Percentiles rank a stretch among this genome's conserved stretches.
phyloP scores from a whole-genome alignment of 2,329 filamentous ascomycete genomes.

The Raffaelea ambrosiae region DNA sequence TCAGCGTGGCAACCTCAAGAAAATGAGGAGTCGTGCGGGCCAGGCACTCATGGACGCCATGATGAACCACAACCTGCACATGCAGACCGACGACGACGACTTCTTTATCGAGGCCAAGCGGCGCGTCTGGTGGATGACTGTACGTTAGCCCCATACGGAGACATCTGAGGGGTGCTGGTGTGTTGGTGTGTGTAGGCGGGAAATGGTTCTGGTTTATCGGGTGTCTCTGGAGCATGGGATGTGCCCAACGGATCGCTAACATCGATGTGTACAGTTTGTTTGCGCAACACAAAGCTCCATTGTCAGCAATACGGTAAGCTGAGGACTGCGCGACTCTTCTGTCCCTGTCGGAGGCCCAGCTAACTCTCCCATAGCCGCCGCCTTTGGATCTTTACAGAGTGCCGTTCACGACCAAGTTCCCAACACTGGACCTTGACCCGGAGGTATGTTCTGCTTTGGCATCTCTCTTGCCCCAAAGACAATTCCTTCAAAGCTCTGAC shows the following conservation, averaged over 20 bases:
- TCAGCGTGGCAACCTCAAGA: constrained; percentile 42
- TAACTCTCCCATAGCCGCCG: constrained; percentile 5
- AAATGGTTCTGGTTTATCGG: neutral
- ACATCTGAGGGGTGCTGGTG: too few species aligned
- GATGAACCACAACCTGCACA: constrained; percentile 36
- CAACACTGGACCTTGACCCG: constrained; percentile 30
- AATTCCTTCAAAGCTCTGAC: neutral
- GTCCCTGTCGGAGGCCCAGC: neutral
- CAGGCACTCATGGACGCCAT: constrained; percentile 38
- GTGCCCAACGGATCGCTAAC: constrained; percentile 17
- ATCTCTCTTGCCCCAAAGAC: neutral
- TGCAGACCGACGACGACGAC: constrained; percentile 25
- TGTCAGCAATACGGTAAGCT: constrained; percentile 39
- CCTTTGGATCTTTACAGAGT: constrained; percentile 15
- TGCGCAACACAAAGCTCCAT: constrained; percentile 41
- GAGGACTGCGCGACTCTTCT: too few species aligned
- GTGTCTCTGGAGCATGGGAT: neutral
- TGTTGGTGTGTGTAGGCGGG: too few species aligned
- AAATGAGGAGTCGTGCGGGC: constrained; percentile 39
- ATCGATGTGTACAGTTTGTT: constrained; percentile 34
- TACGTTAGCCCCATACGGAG: too few species aligned
- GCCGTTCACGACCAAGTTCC: constrained; percentile 35
- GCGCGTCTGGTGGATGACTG: constrained; percentile 45
- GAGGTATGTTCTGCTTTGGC: constrained; percentile 21
- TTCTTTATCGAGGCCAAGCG: constrained; percentile 37